These are phyloP conservation scores for Coleophoma crateriformis DNA, from an alignment of 2,329 filamentous ascomycete species.

Conservation along the genomic window DNA sequence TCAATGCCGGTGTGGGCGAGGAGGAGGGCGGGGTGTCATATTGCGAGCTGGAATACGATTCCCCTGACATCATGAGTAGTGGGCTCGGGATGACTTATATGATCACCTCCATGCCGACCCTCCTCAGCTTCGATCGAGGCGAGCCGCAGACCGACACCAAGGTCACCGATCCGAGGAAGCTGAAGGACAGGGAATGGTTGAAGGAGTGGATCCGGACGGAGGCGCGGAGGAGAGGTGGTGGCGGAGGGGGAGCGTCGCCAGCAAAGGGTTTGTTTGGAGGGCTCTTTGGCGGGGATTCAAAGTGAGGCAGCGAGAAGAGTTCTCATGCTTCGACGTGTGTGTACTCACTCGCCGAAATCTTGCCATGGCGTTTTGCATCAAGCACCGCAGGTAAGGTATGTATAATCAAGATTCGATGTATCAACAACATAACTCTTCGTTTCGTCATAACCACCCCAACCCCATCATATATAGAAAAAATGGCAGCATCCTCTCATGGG, in stretches of 20 bases:
- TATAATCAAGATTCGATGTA: too few relatives aligned
- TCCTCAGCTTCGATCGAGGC: slow-evolving; percentile 51
- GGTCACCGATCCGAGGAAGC: slow-evolving; percentile 40
- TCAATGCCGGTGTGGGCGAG: slow-evolving; percentile 43
- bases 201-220: slow-evolving; percentile 48
- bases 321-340: neutral
- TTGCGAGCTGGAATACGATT: slow-evolving; percentile 50
- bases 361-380: neutral
- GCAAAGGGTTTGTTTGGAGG: slow-evolving; percentile 31
- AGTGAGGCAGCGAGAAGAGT: slow-evolving; percentile 7
- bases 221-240: slow-evolving; percentile 39
- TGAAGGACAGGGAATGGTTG: slow-evolving; percentile 44
- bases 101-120: slow-evolving; percentile 51
- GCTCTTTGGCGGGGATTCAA: slow-evolving; percentile 2
- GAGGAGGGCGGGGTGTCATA: slow-evolving; percentile 49
- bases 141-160: slow-evolving; percentile 45
- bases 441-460: too few relatives aligned
- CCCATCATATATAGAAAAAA: neutral
- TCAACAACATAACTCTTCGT: neutral
- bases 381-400: neutral
- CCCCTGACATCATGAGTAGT: slow-evolving; percentile 47
- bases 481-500: slow-evolving; percentile 29
- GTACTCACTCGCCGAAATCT: too few relatives aligned
- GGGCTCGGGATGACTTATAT: slow-evolving; percentile 48
- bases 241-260: slow-evolving; percentile 35